Base-by-base conservation (phyloP, 2,329 filamentous ascomycete species). In the Cladosporium colombiae region DNA sequence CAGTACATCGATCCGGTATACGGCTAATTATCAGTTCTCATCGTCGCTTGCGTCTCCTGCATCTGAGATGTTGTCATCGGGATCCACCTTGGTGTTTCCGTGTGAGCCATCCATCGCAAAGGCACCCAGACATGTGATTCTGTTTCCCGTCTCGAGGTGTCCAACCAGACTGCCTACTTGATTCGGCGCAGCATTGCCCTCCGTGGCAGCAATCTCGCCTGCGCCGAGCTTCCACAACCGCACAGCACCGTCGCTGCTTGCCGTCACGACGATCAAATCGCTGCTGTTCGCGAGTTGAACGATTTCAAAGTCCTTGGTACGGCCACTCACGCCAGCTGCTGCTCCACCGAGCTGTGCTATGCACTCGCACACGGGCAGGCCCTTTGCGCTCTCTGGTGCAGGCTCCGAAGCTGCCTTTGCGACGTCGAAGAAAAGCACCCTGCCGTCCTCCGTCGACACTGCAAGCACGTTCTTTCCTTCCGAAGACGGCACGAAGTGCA, bases 301-400 rank as follows among this genome's bases (percentile, higher is more conserved):
- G 37, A 93, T 79, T 66, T 88, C 85, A 77, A 98, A 97, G 75
- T 97, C 93, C 80, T 98, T 99, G 77, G 98, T 88, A 61, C 95
- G 88, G 13, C 87, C 85, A 2, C 81, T 79, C 59, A 95, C 84
- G 0, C 88, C 89, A 1, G 83, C 84, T n/a, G 62, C 70, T 23
- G 55, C 40, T 33, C 93, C 93, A 49, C 93, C 94, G 13, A 98
- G 76, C 72, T 93, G 87, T n/a, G 88, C 91, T 14, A 95, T 75
- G 21, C 90, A 75, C 53, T 78, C 77, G 63, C 81, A 82, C 4
- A 58, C 56, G 29, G 71, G 74, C 10, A 74, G 63, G 31, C 44
- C 33, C n/a, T 83, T 7, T 84, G 81, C 56, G 88, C 79, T 25
- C 2, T 66, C 65, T 31, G 82, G 81, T 23, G 79, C 77, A 31